Evolutionary conservation across 345 rosid genomes (phyloP).

Genomic region (Salix koriyanagi): DNA sequence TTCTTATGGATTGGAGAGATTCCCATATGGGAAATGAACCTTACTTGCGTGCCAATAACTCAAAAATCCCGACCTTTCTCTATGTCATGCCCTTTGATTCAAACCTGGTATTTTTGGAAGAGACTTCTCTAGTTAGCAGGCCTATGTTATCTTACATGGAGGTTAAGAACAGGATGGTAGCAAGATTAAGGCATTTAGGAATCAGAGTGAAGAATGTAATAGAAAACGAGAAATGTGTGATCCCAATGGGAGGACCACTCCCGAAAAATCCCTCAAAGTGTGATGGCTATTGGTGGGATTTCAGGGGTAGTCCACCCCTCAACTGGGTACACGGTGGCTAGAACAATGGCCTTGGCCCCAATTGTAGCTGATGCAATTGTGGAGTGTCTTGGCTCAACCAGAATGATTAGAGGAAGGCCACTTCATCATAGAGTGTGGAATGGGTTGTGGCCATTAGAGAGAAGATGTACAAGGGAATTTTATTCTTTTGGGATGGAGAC

Average conservation of each 20-base stretch:
- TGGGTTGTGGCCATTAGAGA: constrained; percentile 53
- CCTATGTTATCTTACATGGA: constrained; percentile 52
- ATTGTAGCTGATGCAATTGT: constrained; percentile 43
- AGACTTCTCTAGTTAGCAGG: constrained; percentile 58
- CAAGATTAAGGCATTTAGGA: constrained; percentile 61
- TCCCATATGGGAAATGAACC: constrained; percentile 65
- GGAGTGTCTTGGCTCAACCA: constrained; percentile 59
- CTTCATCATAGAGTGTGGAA: constrained; percentile 54
- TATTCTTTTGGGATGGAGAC: constrained; percentile 68
- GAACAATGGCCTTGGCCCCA: constrained; percentile 48
- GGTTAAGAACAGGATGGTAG: constrained; percentile 59
- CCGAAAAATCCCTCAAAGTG: constrained; percentile 52
- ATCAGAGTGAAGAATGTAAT: constrained; percentile 47
- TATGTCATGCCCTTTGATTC: constrained; percentile 67
- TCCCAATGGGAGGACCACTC: constrained; percentile 78
- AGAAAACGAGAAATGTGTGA: constrained; percentile 66
- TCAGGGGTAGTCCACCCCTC: constrained; percentile 72
- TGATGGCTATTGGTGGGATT: constrained; percentile 61
- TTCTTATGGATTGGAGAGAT: constrained; percentile 79
- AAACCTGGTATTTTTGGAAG: constrained; percentile 49
- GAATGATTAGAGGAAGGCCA: constrained; percentile 61
- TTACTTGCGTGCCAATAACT: constrained; percentile 38
- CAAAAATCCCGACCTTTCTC: constrained; percentile 44
- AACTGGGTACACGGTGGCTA: constrained; percentile 62
- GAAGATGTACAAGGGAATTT: constrained; percentile 39